Base-by-base conservation (phyloP, 176 grass and related monocot species). In the Hyparrhenia diplandra region DNA sequence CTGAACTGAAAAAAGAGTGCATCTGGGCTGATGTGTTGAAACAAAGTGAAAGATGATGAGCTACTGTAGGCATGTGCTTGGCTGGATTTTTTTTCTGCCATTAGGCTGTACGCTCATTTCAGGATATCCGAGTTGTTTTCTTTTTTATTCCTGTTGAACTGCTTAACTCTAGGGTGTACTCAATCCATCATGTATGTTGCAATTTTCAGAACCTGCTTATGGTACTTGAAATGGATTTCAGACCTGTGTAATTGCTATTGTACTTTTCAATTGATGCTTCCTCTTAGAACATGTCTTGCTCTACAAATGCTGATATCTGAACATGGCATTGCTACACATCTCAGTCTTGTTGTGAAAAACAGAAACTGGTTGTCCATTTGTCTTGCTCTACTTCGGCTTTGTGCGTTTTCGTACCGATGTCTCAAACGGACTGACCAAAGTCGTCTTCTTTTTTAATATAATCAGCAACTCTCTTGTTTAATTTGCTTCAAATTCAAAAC, bases 261-360 rank as follows among this genome's bases (percentile, higher is more conserved):
- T 80, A 69, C 81, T 72, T 46, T 75, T 32, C 81, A 85, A 85
- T 24, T 63, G 52, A 69, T 80, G 71, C 24, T 76, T 75, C 75
- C 78, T 60, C 31, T 41, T 83, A 10, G 39, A 76, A 39, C 31
- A 36, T 67, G 7, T 41, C 40, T 42, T 84, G 21, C 46, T 69
- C 54, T 37, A 52, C 51, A 3, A 62, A 39, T 34, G 17, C 42
- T 74, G 59, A 24, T 67, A 37, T 69, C 59, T 73, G 16, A 58
- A 75, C 23, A 41, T 64, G 12, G 32, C 67, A 49, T 12, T 41
- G 60, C 61, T 69, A 8, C 14, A 27, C 14, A 10, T 78, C 64
- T 32, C 12, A 49, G 10, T 71, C 9, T 2, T 2, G 3, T 13
- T 5, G 30, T 32, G 6, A 24, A 68, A 28, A 30, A 34, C 23